A percentile compares a stretch with the other conserved stretches of the same genome.
phyloP scores from a whole-genome alignment of 1,284 basidiomycete genomes.

The Peniophora sp. region DNA sequence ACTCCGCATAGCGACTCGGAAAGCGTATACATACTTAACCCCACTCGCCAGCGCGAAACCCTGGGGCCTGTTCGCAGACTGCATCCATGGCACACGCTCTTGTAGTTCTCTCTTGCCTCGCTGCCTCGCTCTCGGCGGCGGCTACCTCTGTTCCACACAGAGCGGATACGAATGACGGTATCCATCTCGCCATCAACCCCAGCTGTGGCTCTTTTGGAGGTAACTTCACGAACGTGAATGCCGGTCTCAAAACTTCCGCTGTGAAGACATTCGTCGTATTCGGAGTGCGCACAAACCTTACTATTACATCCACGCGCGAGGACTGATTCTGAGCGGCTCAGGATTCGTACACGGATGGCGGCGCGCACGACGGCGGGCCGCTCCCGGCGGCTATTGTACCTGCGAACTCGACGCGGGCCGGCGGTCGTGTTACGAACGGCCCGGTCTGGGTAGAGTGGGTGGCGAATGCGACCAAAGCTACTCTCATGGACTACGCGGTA shows the following conservation, averaged over 20 bases:
- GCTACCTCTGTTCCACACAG: too few species aligned
- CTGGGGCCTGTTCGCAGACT: too few species aligned
- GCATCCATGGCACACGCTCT: too few species aligned
- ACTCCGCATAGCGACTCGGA: too few species aligned
- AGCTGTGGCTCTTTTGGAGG: constrained; percentile 24
- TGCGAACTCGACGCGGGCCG: constrained; percentile 19
- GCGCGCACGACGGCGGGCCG: constrained; percentile 22
- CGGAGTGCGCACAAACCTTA: constrained; percentile 18
- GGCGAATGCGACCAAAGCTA: constrained; percentile 22
- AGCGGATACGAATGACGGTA: constrained; percentile 13
- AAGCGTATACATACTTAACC: too few species aligned
- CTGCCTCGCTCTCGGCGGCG: too few species aligned
- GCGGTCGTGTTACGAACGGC: constrained; percentile 26
- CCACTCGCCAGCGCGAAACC: too few species aligned
- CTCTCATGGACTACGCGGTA: constrained; percentile 35
- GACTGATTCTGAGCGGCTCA: constrained; percentile 4
- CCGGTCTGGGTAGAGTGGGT: constrained; percentile 26
- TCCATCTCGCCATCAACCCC: constrained; percentile 28
- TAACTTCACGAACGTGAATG: constrained; percentile 26
- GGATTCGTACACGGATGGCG: constrained; percentile 26
- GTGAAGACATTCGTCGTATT: constrained; percentile 32
- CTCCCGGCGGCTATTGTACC: constrained; percentile 20
- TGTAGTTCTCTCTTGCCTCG: too few species aligned
- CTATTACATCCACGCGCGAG: too few species aligned
- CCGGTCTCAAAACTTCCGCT: constrained; percentile 19